Conservation (phyloP, 192 early-diverging fungal species). For the Gonapodya prolifera region DNA sequence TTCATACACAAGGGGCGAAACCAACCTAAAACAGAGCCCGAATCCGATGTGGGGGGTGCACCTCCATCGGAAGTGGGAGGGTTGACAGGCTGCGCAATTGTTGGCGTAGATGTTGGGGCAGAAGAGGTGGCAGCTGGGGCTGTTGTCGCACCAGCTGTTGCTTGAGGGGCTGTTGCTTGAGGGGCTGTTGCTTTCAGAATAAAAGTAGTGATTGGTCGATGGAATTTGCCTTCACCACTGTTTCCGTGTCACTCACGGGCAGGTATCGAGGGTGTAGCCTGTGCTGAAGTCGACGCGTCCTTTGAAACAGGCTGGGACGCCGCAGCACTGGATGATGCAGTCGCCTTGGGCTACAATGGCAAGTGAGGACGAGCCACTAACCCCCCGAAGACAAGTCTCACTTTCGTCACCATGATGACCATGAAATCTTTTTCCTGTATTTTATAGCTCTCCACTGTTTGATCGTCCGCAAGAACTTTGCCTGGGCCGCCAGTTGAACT, state of each 20-base stretch:
- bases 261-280: conserved; percentile 19
- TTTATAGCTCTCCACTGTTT: conserved; percentile 57
- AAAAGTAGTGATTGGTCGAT: too few relatives aligned
- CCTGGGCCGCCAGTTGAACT: conserved; percentile 30
- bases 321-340: background rate
- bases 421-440: conserved; percentile 88
- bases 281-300: conserved; percentile 13
- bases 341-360: conserved; percentile 25
- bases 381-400: conserved; percentile 12
- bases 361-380: background rate
- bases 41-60: background rate
- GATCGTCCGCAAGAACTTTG: conserved; percentile 74
- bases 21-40: background rate
- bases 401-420: conserved; percentile 90
- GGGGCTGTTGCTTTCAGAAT: too few relatives aligned
- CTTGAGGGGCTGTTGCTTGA: background rate
- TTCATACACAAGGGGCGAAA: background rate
- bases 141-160: background rate
- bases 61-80: background rate
- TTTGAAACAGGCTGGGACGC: conserved; percentile 15
- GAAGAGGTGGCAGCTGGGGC: conserved; percentile 15
- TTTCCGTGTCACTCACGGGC: background rate
- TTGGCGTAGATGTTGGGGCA: conserved; percentile 24
- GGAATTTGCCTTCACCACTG: too few relatives aligned
- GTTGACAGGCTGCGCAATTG: conserved; percentile 12